Evolutionary conservation across 768 basidiomycete genomes (phyloP), one percentile per base, ranked within the genome.

Genomic region (Russula abietina): DNA sequence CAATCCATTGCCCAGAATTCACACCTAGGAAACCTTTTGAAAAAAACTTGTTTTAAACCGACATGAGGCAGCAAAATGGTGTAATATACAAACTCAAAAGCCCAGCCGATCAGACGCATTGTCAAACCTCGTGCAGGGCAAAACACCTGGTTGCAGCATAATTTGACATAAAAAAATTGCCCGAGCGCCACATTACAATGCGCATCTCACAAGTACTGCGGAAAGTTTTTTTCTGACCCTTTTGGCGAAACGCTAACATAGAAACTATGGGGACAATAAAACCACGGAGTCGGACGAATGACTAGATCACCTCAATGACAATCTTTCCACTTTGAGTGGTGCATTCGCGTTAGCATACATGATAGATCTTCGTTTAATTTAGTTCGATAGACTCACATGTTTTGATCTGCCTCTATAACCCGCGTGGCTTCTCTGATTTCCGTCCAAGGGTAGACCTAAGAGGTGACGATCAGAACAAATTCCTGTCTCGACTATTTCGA

Each of bases 381-480:
- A 16, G 9, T 45, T 12, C 45, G 11, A 43, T 54, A 41, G 4
- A 69, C 77, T 71, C 56, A 71, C 73, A 75, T 79, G 67, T 82
- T 87, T 73, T 77, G 80, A 70, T 93, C 88, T 61, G 77, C 83
- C 71, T 89, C 85, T 88, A 98, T 93, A 74, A 91, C 91, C 64
- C 80, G 78, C 65, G 93, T 91, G 2, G 93, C 93, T 33, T 82
- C 81, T 68, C 84, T 83, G 55, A 96, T 90, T 55, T 90, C 79
- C 14, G 80, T 79, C 91, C 89, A 93, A 1, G 83, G 79, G 74
- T 87, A 95, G 19, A 91, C 84, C 89, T 92, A 63, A 11, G 19
- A n/a, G 22, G 46, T 45, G 65, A 22, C 11, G 52, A 62, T 39
- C 48, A 17, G 19, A 26, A 57, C 51, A 38, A 39, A 39, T 39